Base-by-base conservation (phyloP, 2,329 filamentous ascomycete species). In the Elsinoe fawcettii region DNA sequence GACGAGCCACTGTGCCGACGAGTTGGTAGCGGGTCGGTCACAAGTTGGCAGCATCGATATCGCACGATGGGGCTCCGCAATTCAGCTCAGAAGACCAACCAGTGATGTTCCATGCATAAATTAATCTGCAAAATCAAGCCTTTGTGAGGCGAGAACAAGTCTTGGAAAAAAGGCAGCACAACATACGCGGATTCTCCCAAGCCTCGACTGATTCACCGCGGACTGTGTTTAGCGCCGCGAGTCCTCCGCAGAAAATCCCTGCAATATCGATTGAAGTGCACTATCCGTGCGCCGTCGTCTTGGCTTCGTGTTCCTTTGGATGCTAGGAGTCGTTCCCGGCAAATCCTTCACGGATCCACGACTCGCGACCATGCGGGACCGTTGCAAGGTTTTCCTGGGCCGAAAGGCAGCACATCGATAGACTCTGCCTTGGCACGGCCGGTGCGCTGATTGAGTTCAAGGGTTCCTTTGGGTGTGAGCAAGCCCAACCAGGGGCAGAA, bases 211-310 rank as follows among this genome's bases (percentile, higher is more conserved):
- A 53, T 53, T n/a, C 8, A 20, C 49, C 8, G 11, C 49, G 32
- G 49, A 16, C 27, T 18, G 14, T 11, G 6, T 9, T 53, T 53
- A 53, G 49, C 49, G 49, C 34, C 49, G 20, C 30, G 5, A 27
- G 34, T 36, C 20, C 30, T 20, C 49, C 30, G 49, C 49, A 20
- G 32, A 27, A 25, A 34, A 39, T 53, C 16, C 49, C 30, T 53
- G 49, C 30, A 25, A 32, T 34, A 36, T 53, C 34, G 34, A 53
- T 39, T 37, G 49, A 39, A 53, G 49, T 39, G 49, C 32, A 22
- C 30, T 39, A 53, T 18, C 49, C 49, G 49, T 34, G 49, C 49
- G 49, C 49, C 49, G 49, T 53, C 49, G 32, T 39, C 49, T 53
- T 53, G 49, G 49, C 49, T 25, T 37, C 30, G 12, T 22, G 46